Evolutionary conservation across 2,329 filamentous ascomycete genomes (phyloP), one percentile per base, ranked within the genome.

Genomic region (Ophiostoma sp.): DNA sequence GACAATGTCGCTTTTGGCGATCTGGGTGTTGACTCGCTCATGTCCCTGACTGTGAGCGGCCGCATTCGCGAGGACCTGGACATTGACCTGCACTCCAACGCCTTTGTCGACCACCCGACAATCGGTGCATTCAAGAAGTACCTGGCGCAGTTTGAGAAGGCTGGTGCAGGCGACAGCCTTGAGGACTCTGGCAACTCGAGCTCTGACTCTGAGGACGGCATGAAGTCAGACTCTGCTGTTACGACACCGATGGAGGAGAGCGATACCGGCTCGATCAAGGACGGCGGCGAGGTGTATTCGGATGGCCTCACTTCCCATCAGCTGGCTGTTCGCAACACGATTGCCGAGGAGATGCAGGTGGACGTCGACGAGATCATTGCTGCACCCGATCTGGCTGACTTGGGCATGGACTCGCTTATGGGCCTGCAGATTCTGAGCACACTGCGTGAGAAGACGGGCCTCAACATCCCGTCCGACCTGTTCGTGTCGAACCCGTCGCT

Each of bases 321-420:
- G 80, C 75, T 82, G 76, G 77, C 84, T 74, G 83, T 91, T 66
- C 87, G 89, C 77, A 84, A 85, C 69, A 90, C 89, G 70, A 87
- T 92, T 72, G 86, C 89, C n/a, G 82, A 84, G 52, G 89, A 92
- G 78, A 90, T 91, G 84, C 88, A 88, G 71, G 86, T 91, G n/a
- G 86, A 89, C 33, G 81, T 89, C 13, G 86, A 88, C 39, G 89
- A 91, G 74, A 81, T 87, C 39, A 77, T 84, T 3, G 83, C 83
- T 31, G 83, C 83, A 0, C 82, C 83, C 0, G 83, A 86, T 73
- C 79, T 87, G 69, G 82, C 83, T n/a, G 83, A 84, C 2, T 78
- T 87, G 15, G 86, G 86, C 3, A 85, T 88, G 80, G 86, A 88
- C 75, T 87, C 85, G 1, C 80, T 87, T 31, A 85, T 87, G 81